A percentile compares a stretch with the other conserved stretches of the same genome.
Conservation (phyloP, 1,139 yeast genomes). For the Hansenula anomala region DNA sequence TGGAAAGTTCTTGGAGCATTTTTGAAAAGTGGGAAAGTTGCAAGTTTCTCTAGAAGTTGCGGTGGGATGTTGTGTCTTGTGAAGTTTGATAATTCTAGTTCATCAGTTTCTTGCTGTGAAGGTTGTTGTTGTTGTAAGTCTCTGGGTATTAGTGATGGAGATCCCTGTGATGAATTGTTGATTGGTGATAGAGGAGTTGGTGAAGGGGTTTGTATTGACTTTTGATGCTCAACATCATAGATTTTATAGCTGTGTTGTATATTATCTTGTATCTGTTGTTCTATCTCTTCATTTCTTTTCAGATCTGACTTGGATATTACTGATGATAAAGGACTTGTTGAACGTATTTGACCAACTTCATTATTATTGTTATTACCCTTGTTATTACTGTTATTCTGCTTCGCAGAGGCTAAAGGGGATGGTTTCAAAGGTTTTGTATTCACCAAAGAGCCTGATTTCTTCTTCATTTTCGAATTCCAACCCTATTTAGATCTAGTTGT, state of each 20-base stretch:
- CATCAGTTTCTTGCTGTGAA: constrained; percentile 5
- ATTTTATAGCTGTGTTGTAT: no score
- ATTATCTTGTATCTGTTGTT: no score
- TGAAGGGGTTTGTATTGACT: no score
- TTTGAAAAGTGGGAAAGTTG: constrained; percentile 57
- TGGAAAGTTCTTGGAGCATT: constrained; percentile 65
- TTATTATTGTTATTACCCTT: not conserved
- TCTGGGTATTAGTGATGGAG: not conserved
- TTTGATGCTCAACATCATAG: no score
- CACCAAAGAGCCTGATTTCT: no score
- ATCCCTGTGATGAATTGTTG: not conserved
- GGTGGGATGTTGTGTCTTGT: constrained; percentile 35
- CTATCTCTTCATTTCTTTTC: not conserved
- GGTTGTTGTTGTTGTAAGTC: not conserved
- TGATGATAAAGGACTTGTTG: constrained; percentile 4
- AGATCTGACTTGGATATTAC: not conserved
- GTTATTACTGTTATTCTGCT: not conserved
- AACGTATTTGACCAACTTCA: not conserved
- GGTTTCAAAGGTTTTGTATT: no score
- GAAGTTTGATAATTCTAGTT: constrained; percentile 5
- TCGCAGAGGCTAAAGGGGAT: constrained; percentile 1
- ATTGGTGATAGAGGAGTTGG: no score
- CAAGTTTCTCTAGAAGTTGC: constrained; percentile 46
- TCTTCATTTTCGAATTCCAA: no score
- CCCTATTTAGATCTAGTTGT: no score